A percentile compares a stretch with the other conserved stretches of the same genome.
These are phyloP conservation scores for Kingdonia uniflora DNA, from an alignment of 164 flowering plant genomes.

Conservation along the genomic window DNA sequence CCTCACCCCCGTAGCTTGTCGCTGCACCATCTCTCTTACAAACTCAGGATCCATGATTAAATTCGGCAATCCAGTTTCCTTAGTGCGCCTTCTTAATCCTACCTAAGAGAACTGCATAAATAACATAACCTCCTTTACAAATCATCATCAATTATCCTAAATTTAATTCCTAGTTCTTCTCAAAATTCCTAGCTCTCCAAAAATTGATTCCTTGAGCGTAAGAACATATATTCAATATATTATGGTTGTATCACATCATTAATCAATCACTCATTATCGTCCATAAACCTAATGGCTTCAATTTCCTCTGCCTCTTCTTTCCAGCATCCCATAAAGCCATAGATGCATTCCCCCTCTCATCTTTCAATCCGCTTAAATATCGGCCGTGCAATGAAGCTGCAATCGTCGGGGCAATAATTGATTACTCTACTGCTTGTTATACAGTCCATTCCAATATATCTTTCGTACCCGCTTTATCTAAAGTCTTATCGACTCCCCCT, in stretches of 20 bases:
- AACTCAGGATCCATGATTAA: constrained; percentile 71
- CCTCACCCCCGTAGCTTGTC: constrained; percentile 68
- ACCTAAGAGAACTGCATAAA: constrained; percentile 60
- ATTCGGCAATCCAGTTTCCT: constrained; percentile 53
- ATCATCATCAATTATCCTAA: constrained; percentile 70
- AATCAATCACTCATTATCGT: constrained; percentile 48
- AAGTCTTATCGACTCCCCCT: too few species aligned
- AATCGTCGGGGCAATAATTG: too few species aligned
- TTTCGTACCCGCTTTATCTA: too few species aligned
- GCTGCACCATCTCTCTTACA: constrained; percentile 51
- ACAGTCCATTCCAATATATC: too few species aligned
- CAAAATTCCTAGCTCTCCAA: constrained; percentile 61
- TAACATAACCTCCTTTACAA: constrained; percentile 80
- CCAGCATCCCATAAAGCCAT: too few species aligned
- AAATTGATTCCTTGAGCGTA: constrained; percentile 80
- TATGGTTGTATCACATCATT: constrained; percentile 69
- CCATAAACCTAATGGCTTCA: too few species aligned
- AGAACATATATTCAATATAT: constrained; percentile 66
- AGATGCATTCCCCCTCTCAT: too few species aligned
- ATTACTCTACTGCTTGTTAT: too few species aligned
- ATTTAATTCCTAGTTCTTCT: constrained; percentile 56
- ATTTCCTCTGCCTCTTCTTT: too few species aligned
- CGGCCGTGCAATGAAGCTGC: too few species aligned
- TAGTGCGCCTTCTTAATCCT: constrained; percentile 68
- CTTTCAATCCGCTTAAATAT: too few species aligned